Evolutionary conservation across 2,329 filamentous ascomycete genomes (phyloP).

Genomic region (Alternaria atra): DNA sequence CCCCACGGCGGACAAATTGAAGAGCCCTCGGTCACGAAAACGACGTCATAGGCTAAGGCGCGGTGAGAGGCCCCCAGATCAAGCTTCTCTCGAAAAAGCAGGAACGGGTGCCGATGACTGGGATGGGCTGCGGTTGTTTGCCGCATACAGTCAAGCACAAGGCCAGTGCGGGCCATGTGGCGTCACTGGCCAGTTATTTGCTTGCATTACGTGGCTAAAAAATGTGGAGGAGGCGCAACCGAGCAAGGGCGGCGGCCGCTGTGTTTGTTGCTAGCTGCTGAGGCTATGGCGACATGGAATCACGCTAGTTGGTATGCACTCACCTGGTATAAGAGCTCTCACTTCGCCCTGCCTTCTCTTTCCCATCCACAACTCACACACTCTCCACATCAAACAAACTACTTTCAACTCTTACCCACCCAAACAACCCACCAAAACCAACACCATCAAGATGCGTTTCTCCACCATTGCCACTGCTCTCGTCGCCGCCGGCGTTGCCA

Average conservation of each 20-base stretch:
- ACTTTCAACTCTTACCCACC: slow-evolving; percentile 5
- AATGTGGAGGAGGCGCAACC: slow-evolving; percentile 36
- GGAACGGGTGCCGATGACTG: background rate
- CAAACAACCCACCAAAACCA: slow-evolving; percentile 8
- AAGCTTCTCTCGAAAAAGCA: slow-evolving; percentile 3
- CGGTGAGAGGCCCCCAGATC: background rate
- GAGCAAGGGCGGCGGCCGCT: slow-evolving; percentile 17
- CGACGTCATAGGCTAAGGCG: slow-evolving; percentile 11
- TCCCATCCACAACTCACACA: slow-evolving; percentile 19
- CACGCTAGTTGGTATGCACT: slow-evolving; percentile 21
- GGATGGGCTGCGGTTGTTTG: slow-evolving; percentile 4
- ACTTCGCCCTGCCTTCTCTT: slow-evolving; percentile 19
- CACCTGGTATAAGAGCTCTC: slow-evolving; percentile 27
- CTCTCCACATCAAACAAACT: slow-evolving; percentile 22
- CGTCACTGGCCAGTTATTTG: slow-evolving; percentile 32
- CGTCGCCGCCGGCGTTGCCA: slow-evolving; percentile 40
- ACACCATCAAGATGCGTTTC: slow-evolving; percentile 47
- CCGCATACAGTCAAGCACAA: slow-evolving; percentile 25
- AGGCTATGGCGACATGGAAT: slow-evolving; percentile 13
- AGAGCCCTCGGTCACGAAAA: background rate
- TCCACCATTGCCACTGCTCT: slow-evolving; percentile 40
- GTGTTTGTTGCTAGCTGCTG: slow-evolving; percentile 33
- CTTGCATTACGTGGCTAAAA: slow-evolving; percentile 29
- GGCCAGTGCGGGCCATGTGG: slow-evolving; percentile 27
- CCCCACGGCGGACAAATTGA: background rate